Percentiles rank a stretch among this genome's conserved stretches.
Conservation (phyloP, 768 basidiomycete genomes). For the Lactarius quietus region DNA sequence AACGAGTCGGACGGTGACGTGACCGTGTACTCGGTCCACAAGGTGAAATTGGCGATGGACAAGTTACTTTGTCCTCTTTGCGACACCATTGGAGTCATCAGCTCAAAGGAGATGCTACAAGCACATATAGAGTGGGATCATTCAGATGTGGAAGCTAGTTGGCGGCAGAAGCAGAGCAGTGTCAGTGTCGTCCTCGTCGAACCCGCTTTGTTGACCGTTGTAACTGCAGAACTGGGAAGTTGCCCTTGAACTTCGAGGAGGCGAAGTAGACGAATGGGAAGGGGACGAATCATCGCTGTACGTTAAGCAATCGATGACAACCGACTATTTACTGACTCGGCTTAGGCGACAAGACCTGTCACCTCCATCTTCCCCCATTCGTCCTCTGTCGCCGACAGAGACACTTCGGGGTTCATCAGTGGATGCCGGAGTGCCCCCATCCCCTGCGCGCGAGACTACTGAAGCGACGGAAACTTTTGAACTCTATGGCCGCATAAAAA, state of each 20-base stretch:
- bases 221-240: constrained; percentile 13
- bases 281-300: constrained; percentile 1
- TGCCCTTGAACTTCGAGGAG: constrained; percentile 11
- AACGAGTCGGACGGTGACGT: constrained; percentile 13
- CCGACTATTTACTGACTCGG: background rate
- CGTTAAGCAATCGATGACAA: background rate
- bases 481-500: background rate
- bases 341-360: background rate
- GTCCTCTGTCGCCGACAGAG: background rate
- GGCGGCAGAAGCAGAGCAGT: constrained; percentile 33
- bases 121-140: constrained; percentile 54
- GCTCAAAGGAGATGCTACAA: constrained; percentile 41
- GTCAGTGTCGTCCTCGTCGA: constrained; percentile 24
- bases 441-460: background rate
- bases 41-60: constrained; percentile 32
- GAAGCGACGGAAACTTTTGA: background rate
- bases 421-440: background rate
- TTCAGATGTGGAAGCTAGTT: constrained; percentile 36
- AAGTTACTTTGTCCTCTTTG: constrained; percentile 56
- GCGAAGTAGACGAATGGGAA: constrained; percentile 10
- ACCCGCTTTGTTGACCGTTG: background rate
- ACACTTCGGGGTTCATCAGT: background rate
- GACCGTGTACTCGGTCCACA: constrained; percentile 24
- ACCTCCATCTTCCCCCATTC: background rate
- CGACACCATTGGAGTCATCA: constrained; percentile 41